Percentiles rank a stretch among this genome's conserved stretches.
These are phyloP conservation scores for Termitomyces sp. DNA, from an alignment of 768 basidiomycete genomes.

Conservation along the genomic window DNA sequence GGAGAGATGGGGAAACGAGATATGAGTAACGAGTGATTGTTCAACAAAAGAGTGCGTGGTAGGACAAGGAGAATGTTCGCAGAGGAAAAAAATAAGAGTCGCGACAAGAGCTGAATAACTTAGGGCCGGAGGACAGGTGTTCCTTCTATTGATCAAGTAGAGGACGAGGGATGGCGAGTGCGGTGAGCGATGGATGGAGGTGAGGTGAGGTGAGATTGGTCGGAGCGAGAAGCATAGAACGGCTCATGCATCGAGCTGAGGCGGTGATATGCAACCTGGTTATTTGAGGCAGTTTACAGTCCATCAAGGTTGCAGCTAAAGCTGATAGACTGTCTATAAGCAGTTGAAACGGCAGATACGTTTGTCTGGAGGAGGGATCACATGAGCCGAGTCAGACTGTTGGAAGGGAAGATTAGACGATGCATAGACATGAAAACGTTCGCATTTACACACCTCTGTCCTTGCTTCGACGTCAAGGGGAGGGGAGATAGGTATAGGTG, in stretches of 20 bases:
- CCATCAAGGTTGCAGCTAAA: neutral
- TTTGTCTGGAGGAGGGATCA: neutral
- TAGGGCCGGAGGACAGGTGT: too few species aligned
- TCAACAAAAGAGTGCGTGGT: neutral
- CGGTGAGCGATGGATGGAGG: neutral
- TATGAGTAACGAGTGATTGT: neutral
- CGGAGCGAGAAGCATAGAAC: neutral
- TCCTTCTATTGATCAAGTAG: too few species aligned
- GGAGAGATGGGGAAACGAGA: neutral
- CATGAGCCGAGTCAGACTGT: neutral
- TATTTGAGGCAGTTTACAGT: too few species aligned
- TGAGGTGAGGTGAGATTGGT: neutral
- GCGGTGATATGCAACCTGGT: neutral
- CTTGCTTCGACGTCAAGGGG: slow-evolving; percentile 15
- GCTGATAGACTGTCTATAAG: slow-evolving; percentile 2
- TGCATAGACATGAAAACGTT: neutral
- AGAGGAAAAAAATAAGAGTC: neutral
- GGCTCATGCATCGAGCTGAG: slow-evolving; percentile 7
- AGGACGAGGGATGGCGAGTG: neutral
- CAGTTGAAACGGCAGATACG: slow-evolving; percentile 10
- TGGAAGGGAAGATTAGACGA: neutral
- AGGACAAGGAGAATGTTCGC: neutral
- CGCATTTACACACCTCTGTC: neutral
- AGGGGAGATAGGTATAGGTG: slow-evolving; percentile 12
- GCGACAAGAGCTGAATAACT: neutral